A percentile compares a stretch with the other conserved stretches of the same genome.
phyloP scores from a whole-genome alignment of 2,329 filamentous ascomycete species.

The Pseudogymnoascus sp. region DNA sequence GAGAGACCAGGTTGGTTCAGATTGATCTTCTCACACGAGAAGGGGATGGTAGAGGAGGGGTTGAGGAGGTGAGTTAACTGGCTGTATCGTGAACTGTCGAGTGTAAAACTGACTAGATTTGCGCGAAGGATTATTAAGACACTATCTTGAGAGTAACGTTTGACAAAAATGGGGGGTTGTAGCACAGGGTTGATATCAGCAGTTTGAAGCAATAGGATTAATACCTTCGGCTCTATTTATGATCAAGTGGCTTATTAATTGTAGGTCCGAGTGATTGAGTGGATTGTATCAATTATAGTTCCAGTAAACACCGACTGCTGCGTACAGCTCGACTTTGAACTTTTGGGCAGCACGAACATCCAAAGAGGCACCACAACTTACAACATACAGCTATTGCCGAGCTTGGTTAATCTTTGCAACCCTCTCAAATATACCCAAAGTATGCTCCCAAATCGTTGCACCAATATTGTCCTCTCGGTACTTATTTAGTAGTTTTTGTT shows the following conservation, averaged over 20 bases:
- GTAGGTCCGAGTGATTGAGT: neutral
- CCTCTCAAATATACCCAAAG: slow-evolving; percentile 19
- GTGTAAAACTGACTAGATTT: neutral
- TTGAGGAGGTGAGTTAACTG: slow-evolving; percentile 17
- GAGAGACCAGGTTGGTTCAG: slow-evolving; percentile 43
- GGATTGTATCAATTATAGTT: too few species aligned
- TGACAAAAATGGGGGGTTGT: neutral
- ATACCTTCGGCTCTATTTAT: neutral
- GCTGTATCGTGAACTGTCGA: neutral
- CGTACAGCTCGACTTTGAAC: too few species aligned
- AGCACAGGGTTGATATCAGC: neutral
- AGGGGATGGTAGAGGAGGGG: slow-evolving; percentile 30
- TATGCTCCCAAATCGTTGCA: slow-evolving; percentile 23
- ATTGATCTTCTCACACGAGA: slow-evolving; percentile 41
- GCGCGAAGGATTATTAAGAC: neutral
- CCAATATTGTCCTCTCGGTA: slow-evolving; percentile 18
- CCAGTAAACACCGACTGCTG: too few species aligned
- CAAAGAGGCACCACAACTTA: slow-evolving; percentile 27
- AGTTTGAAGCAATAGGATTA: neutral
- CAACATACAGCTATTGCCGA: neutral
- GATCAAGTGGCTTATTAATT: neutral
- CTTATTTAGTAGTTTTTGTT: slow-evolving; percentile 15
- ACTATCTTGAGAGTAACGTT: neutral
- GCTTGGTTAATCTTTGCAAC: slow-evolving; percentile 19
- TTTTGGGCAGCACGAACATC: slow-evolving; percentile 22